Evolutionary conservation across 257 asterid genomes (phyloP).

Genomic region (Rhazya stricta): DNA sequence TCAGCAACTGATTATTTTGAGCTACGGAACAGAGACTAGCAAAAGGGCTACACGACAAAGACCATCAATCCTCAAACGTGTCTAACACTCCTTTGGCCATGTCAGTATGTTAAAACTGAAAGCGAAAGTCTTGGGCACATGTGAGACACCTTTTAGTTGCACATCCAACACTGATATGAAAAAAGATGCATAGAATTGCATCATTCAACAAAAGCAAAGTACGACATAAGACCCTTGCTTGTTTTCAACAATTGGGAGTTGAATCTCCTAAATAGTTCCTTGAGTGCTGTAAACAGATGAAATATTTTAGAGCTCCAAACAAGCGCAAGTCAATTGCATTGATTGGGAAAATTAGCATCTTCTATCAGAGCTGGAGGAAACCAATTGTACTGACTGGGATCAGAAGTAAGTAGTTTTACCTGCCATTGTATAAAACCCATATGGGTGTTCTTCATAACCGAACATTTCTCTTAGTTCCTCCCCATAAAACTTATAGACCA

Average conservation of each 20-base stretch:
- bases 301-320: neutral
- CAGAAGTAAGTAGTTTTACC: conserved; percentile 40
- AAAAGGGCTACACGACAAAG: too few relatives aligned
- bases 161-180: neutral
- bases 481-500: conserved; percentile 91
- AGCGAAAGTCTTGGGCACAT: neutral
- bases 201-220: neutral
- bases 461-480: conserved; percentile 97
- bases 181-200: neutral
- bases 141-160: neutral
- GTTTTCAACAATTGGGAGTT: neutral
- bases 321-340: neutral
- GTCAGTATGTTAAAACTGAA: neutral
- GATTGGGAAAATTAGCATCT: neutral
- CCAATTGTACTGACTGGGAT: conserved; percentile 1
- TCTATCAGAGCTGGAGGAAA: neutral
- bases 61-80: neutral
- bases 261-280: neutral
- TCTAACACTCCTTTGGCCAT: neutral
- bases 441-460: conserved; percentile 97
- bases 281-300: neutral
- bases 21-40: neutral
- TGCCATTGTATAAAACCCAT: conserved; percentile 96
- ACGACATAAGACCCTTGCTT: neutral
- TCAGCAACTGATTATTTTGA: neutral